Percentiles rank a stretch among this genome's conserved stretches.
Evolutionary conservation across 495 filamentous ascomycete genomes (phyloP).

Genomic region (Ascobolus immersus): DNA sequence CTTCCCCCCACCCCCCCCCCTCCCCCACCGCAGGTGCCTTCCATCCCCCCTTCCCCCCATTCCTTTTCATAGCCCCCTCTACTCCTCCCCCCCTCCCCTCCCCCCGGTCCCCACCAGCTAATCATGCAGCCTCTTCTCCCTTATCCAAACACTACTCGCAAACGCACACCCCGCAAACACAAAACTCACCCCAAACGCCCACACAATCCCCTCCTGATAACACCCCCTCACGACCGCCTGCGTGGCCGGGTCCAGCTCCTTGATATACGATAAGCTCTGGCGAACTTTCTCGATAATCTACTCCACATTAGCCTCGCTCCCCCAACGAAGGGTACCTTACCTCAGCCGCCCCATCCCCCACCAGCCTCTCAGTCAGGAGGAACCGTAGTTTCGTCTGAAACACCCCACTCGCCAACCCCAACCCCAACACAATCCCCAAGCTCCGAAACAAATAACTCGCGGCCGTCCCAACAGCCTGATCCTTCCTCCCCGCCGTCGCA

Average conservation of each 20-base stretch:
- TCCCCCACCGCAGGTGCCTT: no score
- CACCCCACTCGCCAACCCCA: constrained; percentile 44
- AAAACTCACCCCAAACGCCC: no score
- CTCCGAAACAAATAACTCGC: constrained; percentile 73
- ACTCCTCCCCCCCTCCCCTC: no score
- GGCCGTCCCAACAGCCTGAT: constrained; percentile 58
- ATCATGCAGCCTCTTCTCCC: no score
- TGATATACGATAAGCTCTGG: not conserved
- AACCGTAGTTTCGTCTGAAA: constrained; percentile 44
- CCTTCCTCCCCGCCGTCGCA: constrained; percentile 37
- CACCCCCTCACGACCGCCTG: not conserved
- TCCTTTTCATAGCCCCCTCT: no score
- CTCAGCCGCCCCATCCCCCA: constrained; percentile 30
- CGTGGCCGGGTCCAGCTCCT: not conserved
- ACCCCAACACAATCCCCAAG: constrained; percentile 49
- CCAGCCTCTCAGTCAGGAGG: constrained; percentile 28
- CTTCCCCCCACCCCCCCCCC: no score
- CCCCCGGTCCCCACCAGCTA: no score
- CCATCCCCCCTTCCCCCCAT: no score
- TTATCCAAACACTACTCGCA: no score
- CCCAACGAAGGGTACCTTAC: no score
- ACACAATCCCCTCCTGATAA: not conserved
- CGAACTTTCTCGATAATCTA: not conserved
- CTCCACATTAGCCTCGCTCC: no score
- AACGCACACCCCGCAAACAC: no score